Conservation (phyloP, 2,329 filamentous ascomycete genomes). For the Scytalidium sp. region DNA sequence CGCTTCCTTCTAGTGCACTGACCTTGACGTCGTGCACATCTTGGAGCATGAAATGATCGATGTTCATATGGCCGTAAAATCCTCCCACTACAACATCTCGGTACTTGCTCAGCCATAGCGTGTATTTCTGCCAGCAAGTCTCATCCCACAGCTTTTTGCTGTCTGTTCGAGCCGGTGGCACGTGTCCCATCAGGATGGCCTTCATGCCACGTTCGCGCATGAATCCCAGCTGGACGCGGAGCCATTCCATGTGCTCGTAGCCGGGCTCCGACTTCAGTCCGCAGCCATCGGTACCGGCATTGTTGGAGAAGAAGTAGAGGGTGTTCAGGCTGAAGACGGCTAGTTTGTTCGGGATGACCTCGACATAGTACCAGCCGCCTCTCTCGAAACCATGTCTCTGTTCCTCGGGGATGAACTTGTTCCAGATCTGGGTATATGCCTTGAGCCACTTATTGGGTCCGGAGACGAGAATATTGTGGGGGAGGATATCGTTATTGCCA, state of each 20-base stretch:
- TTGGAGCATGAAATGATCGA: conserved; percentile 93
- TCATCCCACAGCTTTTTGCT: conserved; percentile 92
- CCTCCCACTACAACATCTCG: conserved; percentile 81
- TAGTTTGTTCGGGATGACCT: conserved; percentile 82
- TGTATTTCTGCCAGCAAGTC: conserved; percentile 97
- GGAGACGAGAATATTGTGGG: conserved; percentile 86
- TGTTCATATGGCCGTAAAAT: conserved; percentile 95
- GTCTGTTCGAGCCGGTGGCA: conserved; percentile 82
- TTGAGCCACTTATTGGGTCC: conserved; percentile 88
- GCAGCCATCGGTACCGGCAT: conserved; percentile 92
- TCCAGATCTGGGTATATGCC: conserved; percentile 76
- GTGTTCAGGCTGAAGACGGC: conserved; percentile 95
- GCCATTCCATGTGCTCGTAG: conserved; percentile 94
- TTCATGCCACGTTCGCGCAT: conserved; percentile 85
- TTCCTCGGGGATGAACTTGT: conserved; percentile 82
- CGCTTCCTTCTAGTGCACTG: conserved; percentile 33
- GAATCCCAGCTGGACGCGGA: conserved; percentile 82
- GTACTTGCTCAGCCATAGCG: conserved; percentile 85
- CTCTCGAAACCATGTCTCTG: conserved; percentile 88
- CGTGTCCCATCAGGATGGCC: conserved; percentile 90
- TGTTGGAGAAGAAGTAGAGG: conserved; percentile 92
- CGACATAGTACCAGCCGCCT: conserved; percentile 92
- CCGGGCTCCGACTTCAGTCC: conserved; percentile 75
- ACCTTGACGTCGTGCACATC: conserved; percentile 77
- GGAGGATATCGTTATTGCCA: conserved; percentile 96